Conservation (phyloP, 129 eudicot genomes). For the Saposhnikovia divaricata region DNA sequence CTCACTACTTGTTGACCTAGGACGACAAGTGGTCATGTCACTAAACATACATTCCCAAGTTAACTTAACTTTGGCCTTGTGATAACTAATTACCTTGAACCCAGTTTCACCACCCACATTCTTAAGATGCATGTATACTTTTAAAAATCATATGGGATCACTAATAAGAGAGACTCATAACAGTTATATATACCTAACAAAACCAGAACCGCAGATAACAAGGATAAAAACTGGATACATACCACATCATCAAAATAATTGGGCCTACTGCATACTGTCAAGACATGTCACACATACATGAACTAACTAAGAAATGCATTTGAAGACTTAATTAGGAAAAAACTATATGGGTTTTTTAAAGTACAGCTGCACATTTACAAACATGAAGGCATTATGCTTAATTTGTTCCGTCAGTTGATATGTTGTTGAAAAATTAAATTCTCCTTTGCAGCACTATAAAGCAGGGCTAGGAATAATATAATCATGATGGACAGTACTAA, state of each 20-base stretch:
- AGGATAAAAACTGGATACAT: neutral
- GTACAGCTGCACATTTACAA: neutral
- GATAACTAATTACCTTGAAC: neutral
- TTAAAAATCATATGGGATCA: neutral
- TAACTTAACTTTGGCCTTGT: neutral
- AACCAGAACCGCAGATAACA: neutral
- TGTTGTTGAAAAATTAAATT: neutral
- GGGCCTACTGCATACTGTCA: neutral
- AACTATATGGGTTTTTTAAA: neutral
- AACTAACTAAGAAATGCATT: neutral
- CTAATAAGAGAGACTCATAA: neutral
- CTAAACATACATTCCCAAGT: neutral
- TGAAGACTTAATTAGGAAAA: neutral
- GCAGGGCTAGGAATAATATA: neutral
- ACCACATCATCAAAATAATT: neutral
- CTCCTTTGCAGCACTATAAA: neutral
- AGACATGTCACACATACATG: neutral
- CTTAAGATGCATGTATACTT: neutral
- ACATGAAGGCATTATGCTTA: neutral
- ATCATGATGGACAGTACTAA: no score
- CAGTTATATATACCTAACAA: neutral
- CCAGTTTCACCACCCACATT: neutral
- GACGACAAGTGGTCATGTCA: neutral
- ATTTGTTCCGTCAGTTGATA: neutral
- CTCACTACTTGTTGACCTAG: neutral